Evolutionary conservation across 2,329 filamentous ascomycete genomes (phyloP).

Genomic region (Elsinoe necatrix): DNA sequence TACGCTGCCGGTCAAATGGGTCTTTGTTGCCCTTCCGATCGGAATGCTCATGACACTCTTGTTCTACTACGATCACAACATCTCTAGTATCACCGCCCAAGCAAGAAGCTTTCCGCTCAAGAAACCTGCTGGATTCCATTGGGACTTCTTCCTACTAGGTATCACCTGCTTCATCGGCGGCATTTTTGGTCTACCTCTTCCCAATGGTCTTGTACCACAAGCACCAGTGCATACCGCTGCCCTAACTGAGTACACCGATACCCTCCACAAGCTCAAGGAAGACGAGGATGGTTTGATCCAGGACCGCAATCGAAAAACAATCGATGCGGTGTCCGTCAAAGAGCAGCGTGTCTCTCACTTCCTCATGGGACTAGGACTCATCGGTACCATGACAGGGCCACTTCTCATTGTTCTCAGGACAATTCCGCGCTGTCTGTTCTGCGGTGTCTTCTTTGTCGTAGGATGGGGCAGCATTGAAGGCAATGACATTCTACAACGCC

Average conservation of each 20-base stretch:
- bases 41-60: conserved; percentile 46
- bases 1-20: conserved; percentile 44
- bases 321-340: conserved; percentile 42
- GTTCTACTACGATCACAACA: conserved; percentile 51
- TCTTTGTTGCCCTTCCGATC: conserved; percentile 47
- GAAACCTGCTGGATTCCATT: conserved; percentile 53
- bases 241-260: conserved; percentile 35
- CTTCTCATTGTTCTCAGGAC: conserved; percentile 46
- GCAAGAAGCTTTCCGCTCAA: conserved; percentile 48
- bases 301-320: conserved; percentile 38
- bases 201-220: conserved; percentile 52
- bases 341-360: conserved; percentile 51
- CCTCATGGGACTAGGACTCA: conserved; percentile 45
- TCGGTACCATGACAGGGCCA: conserved; percentile 51
- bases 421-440: conserved; percentile 47
- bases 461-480: conserved; percentile 45
- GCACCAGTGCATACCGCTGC: conserved; percentile 52
- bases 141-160: conserved; percentile 52
- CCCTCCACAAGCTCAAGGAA: conserved; percentile 37
- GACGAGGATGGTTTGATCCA: conserved; percentile 34
- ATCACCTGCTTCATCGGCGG: conserved; percentile 48
- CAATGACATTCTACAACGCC: conserved; percentile 46
- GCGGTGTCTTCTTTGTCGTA: conserved; percentile 51
- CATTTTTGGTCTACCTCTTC: conserved; percentile 49
- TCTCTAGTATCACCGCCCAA: conserved; percentile 49